Percentiles rank a stretch among this genome's conserved stretches.
phyloP scores from a whole-genome alignment of 345 rosid species.

The Populus alba region DNA sequence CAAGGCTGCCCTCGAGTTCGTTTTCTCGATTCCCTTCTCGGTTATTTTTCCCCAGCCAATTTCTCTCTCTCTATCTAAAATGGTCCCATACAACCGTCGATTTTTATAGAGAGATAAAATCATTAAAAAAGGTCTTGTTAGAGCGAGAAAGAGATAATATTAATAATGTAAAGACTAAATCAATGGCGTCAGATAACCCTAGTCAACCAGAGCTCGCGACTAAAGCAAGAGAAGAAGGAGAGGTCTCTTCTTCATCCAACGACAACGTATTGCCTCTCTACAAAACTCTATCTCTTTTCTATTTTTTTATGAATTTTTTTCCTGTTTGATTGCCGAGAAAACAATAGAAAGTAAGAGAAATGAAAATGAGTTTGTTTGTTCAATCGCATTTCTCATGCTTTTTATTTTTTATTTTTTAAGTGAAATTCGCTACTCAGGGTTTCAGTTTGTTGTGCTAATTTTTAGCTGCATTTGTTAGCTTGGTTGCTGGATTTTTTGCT shows the following conservation, averaged over 20 bases:
- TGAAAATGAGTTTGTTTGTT: not conserved
- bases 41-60: not conserved
- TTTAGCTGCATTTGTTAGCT: not conserved
- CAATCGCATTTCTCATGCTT: not conserved
- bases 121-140: not conserved
- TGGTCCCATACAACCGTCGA: not conserved
- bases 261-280: constrained; percentile 39
- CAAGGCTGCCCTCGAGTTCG: not conserved
- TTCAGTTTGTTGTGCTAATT: not conserved
- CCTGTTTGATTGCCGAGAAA: constrained; percentile 22
- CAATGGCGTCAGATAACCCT: not conserved
- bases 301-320: not conserved
- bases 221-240: constrained; percentile 72
- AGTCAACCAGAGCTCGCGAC: not conserved
- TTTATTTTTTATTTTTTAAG: not conserved
- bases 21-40: not conserved
- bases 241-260: constrained; percentile 54
- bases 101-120: not conserved
- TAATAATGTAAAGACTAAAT: not conserved
- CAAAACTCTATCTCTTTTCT: not conserved
- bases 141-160: not conserved
- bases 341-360: not conserved
- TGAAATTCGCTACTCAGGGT: not conserved
- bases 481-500: not conserved
- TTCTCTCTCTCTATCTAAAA: not conserved